phyloP scores from a whole-genome alignment of 352 stramenopile genomes.

The Phytophthora syringae region DNA sequence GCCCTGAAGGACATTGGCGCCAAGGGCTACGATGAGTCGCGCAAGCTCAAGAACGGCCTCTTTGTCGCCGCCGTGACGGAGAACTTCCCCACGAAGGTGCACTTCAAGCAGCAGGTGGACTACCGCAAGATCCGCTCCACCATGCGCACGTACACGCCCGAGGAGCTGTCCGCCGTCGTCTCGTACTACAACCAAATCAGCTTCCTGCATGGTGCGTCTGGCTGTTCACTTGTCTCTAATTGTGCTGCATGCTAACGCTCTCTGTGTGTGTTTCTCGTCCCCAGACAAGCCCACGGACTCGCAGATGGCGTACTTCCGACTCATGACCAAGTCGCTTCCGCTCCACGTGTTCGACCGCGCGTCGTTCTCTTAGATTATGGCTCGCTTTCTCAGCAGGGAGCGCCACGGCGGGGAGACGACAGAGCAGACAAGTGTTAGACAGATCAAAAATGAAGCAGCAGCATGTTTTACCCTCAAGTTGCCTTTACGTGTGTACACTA shows the following conservation, averaged over 20 bases:
- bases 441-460: constrained; percentile 11
- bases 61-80: constrained; percentile 85
- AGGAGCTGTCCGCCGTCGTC: constrained; percentile 76
- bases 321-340: constrained; percentile 88
- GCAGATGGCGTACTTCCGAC: constrained; percentile 81
- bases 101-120: constrained; percentile 87
- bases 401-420: constrained; percentile 3
- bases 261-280: constrained; percentile 5
- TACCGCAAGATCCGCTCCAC: constrained; percentile 77
- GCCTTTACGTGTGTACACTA: constrained; percentile 4
- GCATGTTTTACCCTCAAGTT: constrained; percentile 13
- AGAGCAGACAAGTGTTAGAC: constrained; percentile 31
- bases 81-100: constrained; percentile 79
- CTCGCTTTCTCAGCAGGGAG: constrained; percentile 7
- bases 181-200: constrained; percentile 89
- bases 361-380: constrained; percentile 74
- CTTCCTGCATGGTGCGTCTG: constrained; percentile 66
- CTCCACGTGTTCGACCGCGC: constrained; percentile 84
- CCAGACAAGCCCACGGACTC: constrained; percentile 75
- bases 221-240: neutral
- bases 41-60: constrained; percentile 80
- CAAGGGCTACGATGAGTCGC: constrained; percentile 62
- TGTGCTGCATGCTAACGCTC: neutral
- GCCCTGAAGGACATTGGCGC: constrained; percentile 73
- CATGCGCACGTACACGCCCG: constrained; percentile 80